These are phyloP conservation scores for Komagataella ulmi DNA, from an alignment of 805 yeast genomes.

Conservation along the genomic window DNA sequence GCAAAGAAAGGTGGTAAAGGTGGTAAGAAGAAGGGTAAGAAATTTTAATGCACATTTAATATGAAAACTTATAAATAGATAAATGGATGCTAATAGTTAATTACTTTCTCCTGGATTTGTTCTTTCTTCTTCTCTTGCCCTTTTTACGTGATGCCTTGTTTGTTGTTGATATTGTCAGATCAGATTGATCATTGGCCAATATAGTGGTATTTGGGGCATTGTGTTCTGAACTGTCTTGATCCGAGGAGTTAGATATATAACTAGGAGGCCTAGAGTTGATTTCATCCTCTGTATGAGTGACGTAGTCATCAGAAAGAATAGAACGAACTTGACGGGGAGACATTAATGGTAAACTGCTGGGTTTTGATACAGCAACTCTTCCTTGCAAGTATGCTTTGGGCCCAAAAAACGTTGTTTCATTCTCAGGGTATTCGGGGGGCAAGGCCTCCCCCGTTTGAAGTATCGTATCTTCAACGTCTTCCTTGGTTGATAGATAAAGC, in stretches of 20 bases:
- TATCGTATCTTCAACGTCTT: constrained; percentile 28
- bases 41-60: constrained; percentile 2
- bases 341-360: neutral
- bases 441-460: constrained; percentile 61
- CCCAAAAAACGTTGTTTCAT: constrained; percentile 52
- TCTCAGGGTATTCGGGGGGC: constrained; percentile 59
- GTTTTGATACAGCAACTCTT: neutral
- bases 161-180: neutral
- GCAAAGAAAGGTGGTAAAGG: constrained; percentile 2
- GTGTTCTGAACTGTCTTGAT: neutral
- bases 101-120: neutral
- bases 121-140: neutral
- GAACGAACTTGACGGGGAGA: neutral
- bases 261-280: neutral
- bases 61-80: neutral
- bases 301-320: neutral
- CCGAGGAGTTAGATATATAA: neutral
- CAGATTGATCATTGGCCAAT: neutral
- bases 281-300: neutral
- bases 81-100: neutral
- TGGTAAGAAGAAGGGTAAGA: constrained; percentile 5
- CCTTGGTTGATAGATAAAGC: constrained; percentile 12
- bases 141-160: neutral
- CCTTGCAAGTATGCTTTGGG: constrained; percentile 9
- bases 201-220: neutral